These are phyloP conservation scores for Stagonosporopsis tanaceti DNA, from an alignment of 2,329 filamentous ascomycete species.

Conservation along the genomic window DNA sequence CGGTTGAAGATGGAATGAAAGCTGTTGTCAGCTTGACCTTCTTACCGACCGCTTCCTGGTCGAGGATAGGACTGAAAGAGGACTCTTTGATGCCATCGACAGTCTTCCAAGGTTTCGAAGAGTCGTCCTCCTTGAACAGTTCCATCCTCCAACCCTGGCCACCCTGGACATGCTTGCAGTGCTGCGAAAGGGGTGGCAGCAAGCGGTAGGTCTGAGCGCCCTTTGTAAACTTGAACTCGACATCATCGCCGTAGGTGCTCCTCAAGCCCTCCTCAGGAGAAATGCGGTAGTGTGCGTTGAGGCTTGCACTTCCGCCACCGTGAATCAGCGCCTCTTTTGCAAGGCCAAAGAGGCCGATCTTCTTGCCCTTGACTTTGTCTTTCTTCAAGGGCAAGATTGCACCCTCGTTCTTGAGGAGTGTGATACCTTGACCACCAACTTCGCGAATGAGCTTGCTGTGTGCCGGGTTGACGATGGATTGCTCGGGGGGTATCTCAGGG, in stretches of 20 bases:
- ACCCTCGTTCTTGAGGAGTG: slow-evolving; percentile 76
- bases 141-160: slow-evolving; percentile 45
- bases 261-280: slow-evolving; percentile 38
- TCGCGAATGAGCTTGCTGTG: slow-evolving; percentile 68
- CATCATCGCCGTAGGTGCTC: slow-evolving; percentile 37
- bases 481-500: slow-evolving; percentile 63
- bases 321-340: slow-evolving; percentile 59
- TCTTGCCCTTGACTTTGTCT: slow-evolving; percentile 61
- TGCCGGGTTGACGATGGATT: slow-evolving; percentile 69
- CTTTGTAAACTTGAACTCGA: slow-evolving; percentile 44
- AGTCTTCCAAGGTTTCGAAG: slow-evolving; percentile 36
- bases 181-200: slow-evolving; percentile 37
- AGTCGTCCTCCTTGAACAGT: slow-evolving; percentile 36
- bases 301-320: slow-evolving; percentile 44
- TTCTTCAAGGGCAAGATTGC: slow-evolving; percentile 70
- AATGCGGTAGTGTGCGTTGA: slow-evolving; percentile 39
- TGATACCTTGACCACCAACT: slow-evolving; percentile 72
- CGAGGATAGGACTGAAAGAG: slow-evolving; percentile 35
- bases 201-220: slow-evolving; percentile 47
- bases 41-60: slow-evolving; percentile 34
- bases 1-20: slow-evolving; percentile 35
- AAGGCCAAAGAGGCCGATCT: slow-evolving; percentile 74
- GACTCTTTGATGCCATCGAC: slow-evolving; percentile 35
- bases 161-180: slow-evolving; percentile 39
- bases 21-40: slow-evolving; percentile 35